Conservation (phyloP, 2,329 filamentous ascomycete genomes). For the Simplicillium sp. region DNA sequence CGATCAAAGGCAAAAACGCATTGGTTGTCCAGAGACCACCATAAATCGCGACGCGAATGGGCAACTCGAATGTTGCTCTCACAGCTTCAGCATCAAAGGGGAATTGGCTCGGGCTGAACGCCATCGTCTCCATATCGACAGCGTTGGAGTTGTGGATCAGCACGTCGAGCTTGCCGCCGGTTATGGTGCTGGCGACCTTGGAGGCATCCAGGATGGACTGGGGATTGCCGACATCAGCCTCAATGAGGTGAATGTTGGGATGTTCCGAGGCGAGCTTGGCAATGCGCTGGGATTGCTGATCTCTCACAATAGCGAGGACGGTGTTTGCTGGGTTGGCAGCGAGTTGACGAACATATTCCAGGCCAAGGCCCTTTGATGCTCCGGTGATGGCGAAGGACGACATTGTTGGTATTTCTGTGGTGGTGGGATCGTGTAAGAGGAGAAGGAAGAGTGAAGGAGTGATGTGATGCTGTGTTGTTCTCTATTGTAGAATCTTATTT, state of each 20-base stretch:
- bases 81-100: slow-evolving; percentile 6
- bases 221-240: slow-evolving; percentile 21
- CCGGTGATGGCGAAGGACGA: slow-evolving; percentile 22
- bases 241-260: slow-evolving; percentile 26
- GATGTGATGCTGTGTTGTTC: no score
- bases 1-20: slow-evolving; percentile 28
- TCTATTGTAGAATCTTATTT: no score
- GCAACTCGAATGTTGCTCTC: slow-evolving; percentile 21
- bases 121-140: slow-evolving; percentile 12
- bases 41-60: slow-evolving; percentile 24
- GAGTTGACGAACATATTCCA: slow-evolving; percentile 21
- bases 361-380: slow-evolving; percentile 16
- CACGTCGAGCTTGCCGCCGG: slow-evolving; percentile 26
- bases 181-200: slow-evolving; percentile 18
- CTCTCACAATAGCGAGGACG: slow-evolving; percentile 28
- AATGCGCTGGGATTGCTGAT: slow-evolving; percentile 13
- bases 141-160: slow-evolving; percentile 27
- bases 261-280: slow-evolving; percentile 15
- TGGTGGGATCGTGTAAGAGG: no score
- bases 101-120: slow-evolving; percentile 8
- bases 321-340: slow-evolving; percentile 19
- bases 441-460: no score
- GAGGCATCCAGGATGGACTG: slow-evolving; percentile 24
- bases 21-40: slow-evolving; percentile 16
- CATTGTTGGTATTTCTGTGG: no score